Base-by-base conservation (phyloP, 1,139 yeast genomes). In the Zygoascus sp. region DNA sequence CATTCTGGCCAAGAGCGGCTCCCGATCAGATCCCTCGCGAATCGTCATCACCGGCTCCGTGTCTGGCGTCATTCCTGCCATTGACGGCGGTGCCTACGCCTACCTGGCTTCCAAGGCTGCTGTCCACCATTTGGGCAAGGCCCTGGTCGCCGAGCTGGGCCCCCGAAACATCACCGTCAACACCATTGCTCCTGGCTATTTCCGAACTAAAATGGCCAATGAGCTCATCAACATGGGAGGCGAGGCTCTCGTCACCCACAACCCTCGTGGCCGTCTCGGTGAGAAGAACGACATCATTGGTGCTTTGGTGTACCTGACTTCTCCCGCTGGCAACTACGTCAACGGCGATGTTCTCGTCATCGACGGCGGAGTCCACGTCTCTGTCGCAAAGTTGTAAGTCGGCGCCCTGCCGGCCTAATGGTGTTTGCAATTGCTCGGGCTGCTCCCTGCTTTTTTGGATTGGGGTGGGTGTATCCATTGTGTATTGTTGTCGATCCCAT, bases 31-130 rank as follows among this genome's bases (percentile, higher is more conserved):
- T 57, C 90, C 94, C 7, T 64, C 86, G 10, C 73, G 92, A 54
- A 72, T 83, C 13, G 58, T 84, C 47, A 76, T 83, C 53, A 81
- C 81, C 72, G 83, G 89, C 2, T 83, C 90, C 1, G 73, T 81
- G 34, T 58, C 66, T 17, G 50, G 48, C 3, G 51, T 74, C 23
- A n/a, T 32, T 10, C 55, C 65, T 20, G 69, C 74, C 2, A 52
- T 73, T 23, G 62, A 70, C 35, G 85, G 80, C 62, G 83, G 84
- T 38, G 75, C 83, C 13, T 83, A 78, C 56, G 89, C 89, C 4
- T 84, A 84, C 64, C 63, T 76, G 50, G 86, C 90, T 6, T 83
- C 90, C 45, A 84, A 84, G 65, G 87, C 90, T 2, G 92, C 87
- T 45, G 83, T 83, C 8, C 75, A 81, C 48, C 92, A 84, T 62